Conservation (phyloP, 371 early-diverging fungal species). For the Globomyces sp. region DNA sequence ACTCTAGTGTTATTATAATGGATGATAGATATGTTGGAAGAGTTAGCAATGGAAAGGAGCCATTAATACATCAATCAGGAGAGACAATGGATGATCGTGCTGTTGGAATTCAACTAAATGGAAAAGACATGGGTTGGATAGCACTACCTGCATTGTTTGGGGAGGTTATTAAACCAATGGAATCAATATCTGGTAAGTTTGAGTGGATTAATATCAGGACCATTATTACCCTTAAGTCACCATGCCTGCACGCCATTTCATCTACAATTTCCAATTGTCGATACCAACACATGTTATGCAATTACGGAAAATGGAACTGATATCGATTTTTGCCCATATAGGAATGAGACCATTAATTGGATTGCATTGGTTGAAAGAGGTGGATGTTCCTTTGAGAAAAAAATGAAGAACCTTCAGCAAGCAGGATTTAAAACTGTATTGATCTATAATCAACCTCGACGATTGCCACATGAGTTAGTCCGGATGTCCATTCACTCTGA, state of each 20-base stretch:
- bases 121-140: slow-evolving; percentile 2
- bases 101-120: not conserved
- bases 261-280: not conserved
- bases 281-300: not conserved
- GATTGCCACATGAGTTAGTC: slow-evolving; percentile 24
- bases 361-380: slow-evolving; percentile 36
- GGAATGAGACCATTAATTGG: slow-evolving; percentile 5
- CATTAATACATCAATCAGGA: slow-evolving; percentile 15
- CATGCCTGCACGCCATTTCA: not conserved
- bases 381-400: slow-evolving; percentile 42
- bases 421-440: slow-evolving; percentile 38
- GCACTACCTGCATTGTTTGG: slow-evolving; percentile 12
- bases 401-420: slow-evolving; percentile 32
- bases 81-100: not conserved
- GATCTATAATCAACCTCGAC: slow-evolving; percentile 30
- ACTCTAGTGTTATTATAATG: too few species aligned
- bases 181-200: not conserved
- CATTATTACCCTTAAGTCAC: not conserved
- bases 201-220: not conserved
- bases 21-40: too few species aligned
- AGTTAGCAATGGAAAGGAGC: not conserved
- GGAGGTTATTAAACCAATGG: not conserved
- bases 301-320: not conserved
- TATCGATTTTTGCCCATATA: not conserved
- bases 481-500: slow-evolving; percentile 24